Percentiles rank a stretch among this genome's conserved stretches.
Conservation (phyloP, 2,329 filamentous ascomycete genomes). For the Dactylella cylindrospora region DNA sequence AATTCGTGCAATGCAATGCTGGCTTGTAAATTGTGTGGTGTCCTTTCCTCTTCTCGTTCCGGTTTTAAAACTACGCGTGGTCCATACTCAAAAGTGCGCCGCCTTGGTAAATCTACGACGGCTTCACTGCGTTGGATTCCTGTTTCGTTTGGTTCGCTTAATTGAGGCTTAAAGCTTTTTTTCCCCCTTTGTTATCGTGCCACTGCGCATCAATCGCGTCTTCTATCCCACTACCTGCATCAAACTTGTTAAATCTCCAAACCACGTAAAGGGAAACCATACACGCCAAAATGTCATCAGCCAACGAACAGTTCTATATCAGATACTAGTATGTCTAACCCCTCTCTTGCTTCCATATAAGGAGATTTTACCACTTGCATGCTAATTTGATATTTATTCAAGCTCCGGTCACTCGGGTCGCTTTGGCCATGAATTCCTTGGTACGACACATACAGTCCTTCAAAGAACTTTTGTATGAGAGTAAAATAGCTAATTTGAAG, state of each 20-base stretch:
- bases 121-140: constrained; percentile 2
- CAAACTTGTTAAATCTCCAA: not conserved
- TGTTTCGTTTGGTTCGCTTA: no score
- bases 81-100: constrained; percentile 24
- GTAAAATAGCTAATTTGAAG: constrained; percentile 44
- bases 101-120: no score
- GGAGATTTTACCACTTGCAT: not conserved
- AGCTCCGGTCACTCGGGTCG: constrained; percentile 97
- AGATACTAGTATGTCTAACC: constrained; percentile 81
- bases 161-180: no score
- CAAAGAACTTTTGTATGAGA: not conserved
- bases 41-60: constrained; percentile 14
- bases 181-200: no score
- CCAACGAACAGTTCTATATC: constrained; percentile 86
- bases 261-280: not conserved
- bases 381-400: constrained; percentile 46
- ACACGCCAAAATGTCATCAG: constrained; percentile 61
- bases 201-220: no score
- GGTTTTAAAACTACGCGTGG: constrained; percentile 29
- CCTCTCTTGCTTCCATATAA: not conserved
- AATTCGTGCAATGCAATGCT: no score
- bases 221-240: constrained; percentile 14
- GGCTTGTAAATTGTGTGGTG: no score
- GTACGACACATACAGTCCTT: constrained; percentile 56
- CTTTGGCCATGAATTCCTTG: constrained; percentile 96